Conservation (phyloP, 2,329 filamentous ascomycete species). For the Aspergillus fructus region DNA sequence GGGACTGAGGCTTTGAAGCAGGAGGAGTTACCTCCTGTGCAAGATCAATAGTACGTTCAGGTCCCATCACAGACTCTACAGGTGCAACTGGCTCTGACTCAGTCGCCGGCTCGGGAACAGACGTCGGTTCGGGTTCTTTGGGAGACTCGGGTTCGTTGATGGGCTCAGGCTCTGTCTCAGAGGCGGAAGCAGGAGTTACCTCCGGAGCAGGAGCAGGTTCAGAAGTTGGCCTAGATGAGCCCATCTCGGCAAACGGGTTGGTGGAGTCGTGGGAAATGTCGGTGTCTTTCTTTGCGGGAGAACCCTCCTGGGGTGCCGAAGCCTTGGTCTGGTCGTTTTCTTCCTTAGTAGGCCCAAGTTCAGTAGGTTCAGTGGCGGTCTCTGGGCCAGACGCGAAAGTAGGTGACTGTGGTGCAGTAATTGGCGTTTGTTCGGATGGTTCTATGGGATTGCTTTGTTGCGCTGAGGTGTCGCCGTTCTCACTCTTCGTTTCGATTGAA, state of each 20-base stretch:
- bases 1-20: conserved; percentile 18
- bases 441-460: conserved; percentile 13
- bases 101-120: background rate
- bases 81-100: background rate
- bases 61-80: background rate
- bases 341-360: conserved; percentile 1
- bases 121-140: background rate
- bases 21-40: conserved; percentile 15
- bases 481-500: conserved; percentile 8
- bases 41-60: conserved; percentile 5
- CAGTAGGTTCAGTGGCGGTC: background rate
- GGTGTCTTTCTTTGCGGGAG: background rate
- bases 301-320: background rate
- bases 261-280: background rate
- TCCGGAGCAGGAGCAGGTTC: background rate
- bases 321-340: background rate
- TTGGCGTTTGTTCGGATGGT: conserved; percentile 18
- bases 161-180: background rate
- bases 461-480: conserved; percentile 9
- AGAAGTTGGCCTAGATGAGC: background rate
- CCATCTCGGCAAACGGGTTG: background rate
- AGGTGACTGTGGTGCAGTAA: conserved; percentile 26
- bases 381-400: conserved; percentile 14
- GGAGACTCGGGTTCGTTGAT: background rate
- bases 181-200: background rate